Evolutionary conservation across 371 early-diverging fungal species (phyloP).

Genomic region (Mortierella sp.): DNA sequence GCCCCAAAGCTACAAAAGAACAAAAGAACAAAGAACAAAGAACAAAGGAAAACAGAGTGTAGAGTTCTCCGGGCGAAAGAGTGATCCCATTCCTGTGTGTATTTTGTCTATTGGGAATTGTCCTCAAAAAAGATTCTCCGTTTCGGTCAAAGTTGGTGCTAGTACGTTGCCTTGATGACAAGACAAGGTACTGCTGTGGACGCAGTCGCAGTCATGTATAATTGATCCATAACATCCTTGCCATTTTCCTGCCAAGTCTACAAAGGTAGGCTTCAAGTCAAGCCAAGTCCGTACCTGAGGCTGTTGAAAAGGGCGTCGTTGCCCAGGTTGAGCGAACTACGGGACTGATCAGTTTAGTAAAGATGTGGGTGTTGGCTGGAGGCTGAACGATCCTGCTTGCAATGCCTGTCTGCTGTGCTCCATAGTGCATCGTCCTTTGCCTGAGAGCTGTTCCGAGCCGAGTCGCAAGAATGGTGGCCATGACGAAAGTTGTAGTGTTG

Average conservation of each 20-base stretch:
- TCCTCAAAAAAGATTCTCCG: neutral
- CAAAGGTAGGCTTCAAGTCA: neutral
- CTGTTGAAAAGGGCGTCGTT: conserved; percentile 21
- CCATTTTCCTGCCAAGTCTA: neutral
- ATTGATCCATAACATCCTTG: neutral
- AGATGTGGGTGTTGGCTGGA: neutral
- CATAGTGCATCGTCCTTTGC: neutral
- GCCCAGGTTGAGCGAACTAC: neutral
- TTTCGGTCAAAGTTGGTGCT: neutral
- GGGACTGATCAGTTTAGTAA: neutral
- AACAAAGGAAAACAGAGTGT: neutral
- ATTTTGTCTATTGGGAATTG: neutral
- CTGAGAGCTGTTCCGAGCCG: conserved; percentile 4
- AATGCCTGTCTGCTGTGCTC: neutral
- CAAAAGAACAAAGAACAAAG: neutral
- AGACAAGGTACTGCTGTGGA: no score
- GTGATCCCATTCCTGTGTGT: neutral
- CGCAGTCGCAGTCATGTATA: neutral
- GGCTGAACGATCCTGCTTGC: neutral
- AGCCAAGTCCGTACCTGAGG: conserved; percentile 25
- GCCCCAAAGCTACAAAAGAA: neutral
- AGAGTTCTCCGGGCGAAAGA: neutral
- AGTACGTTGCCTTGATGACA: no score
- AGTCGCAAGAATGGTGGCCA: conserved; percentile 1
- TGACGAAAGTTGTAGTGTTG: neutral